Evolutionary conservation across 1,139 yeast genomes (phyloP), one percentile per base, ranked within the genome.

Genomic region (Wickerhamiella infanticola): DNA sequence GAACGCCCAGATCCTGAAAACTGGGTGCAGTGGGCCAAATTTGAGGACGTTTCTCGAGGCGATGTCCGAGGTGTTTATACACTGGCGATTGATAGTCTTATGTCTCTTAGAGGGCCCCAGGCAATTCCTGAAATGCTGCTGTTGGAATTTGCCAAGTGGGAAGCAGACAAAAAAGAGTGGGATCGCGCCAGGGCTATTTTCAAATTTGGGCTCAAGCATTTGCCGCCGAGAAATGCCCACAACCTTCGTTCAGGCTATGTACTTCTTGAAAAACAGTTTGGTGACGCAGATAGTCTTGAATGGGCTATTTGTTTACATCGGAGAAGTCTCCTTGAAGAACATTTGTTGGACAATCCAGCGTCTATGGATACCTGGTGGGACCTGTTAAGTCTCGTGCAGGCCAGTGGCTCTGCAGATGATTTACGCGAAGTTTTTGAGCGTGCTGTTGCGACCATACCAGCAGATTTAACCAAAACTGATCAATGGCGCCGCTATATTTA

Each of bases 361-460:
- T 83, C 84, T 61, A 79, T 76, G 59, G 93, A 81, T 56, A 65
- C 77, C 0, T 86, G 96, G 96, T 85, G 94, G 85, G 61, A 75
- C 0, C 78, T 79, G 53, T 54, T 83, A 2, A 69, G 72, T 24
- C 57, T 82, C 24, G 53, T 76, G 35, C 65, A 64, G 45, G 66
- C 67, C 33, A 64, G 69, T 0, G 53, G 60, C 3, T 60, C 60
- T 47, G 51, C 55, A 35, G 47, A 58, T 45, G 51, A 0, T 77
- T 3, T 18, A 9, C 35, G 37, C 18, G 31, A 23, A 2, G 18
- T 49, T 3, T 49, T 43, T n/a, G 50, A 51, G 11, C 42, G 43
- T 4, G 52, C 49, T 1, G 23, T 48, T 6, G 4, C 35, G 1
- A 18, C 24, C 8, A 3, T 39, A 3, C 45, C 45, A 3, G 3